Percentiles rank a stretch among this genome's conserved stretches.
Conservation (phyloP, 306 rosid species). For the Calophaca sinica region DNA sequence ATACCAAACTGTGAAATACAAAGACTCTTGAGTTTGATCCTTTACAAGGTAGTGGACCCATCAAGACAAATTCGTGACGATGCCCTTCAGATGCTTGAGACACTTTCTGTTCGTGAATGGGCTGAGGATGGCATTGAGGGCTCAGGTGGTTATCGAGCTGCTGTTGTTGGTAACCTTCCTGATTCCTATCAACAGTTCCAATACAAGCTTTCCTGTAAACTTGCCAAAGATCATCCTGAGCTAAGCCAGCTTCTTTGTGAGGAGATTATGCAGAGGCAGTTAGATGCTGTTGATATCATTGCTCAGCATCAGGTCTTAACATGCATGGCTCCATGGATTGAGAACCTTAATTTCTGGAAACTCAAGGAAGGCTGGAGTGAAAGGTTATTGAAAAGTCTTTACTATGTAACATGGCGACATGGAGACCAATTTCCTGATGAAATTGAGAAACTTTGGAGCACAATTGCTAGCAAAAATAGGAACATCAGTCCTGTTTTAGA, state of each 20-base stretch:
- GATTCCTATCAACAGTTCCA: slow-evolving; percentile 99
- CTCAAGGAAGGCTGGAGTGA: slow-evolving; percentile 99
- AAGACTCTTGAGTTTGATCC: slow-evolving; percentile 94
- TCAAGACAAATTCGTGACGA: slow-evolving; percentile 98
- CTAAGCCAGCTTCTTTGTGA: slow-evolving; percentile 98
- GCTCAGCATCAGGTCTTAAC: slow-evolving; percentile 99
- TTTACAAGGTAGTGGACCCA: slow-evolving; percentile 99
- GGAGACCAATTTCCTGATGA: slow-evolving; percentile 99
- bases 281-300: slow-evolving; percentile 99
- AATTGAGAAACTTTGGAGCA: slow-evolving; percentile 99
- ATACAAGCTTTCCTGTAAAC: slow-evolving; percentile 98
- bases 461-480: slow-evolving; percentile 99
- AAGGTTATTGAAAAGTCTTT: slow-evolving; percentile 93
- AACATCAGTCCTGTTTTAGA: slow-evolving; percentile 97
- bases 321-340: slow-evolving; percentile 99
- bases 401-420: slow-evolving; percentile 97
- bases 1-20: slow-evolving; percentile 98
- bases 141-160: slow-evolving; percentile 97
- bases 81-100: slow-evolving; percentile 99
- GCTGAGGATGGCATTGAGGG: slow-evolving; percentile 98
- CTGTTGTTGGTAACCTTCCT: slow-evolving; percentile 99
- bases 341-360: slow-evolving; percentile 97
- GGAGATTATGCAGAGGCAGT: slow-evolving; percentile 99
- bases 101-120: slow-evolving; percentile 98
- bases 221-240: slow-evolving; percentile 99